Evolutionary conservation across 148 eudicot species (phyloP), one percentile per base, ranked within the genome.

Genomic region (Pharnaceum exiguum): DNA sequence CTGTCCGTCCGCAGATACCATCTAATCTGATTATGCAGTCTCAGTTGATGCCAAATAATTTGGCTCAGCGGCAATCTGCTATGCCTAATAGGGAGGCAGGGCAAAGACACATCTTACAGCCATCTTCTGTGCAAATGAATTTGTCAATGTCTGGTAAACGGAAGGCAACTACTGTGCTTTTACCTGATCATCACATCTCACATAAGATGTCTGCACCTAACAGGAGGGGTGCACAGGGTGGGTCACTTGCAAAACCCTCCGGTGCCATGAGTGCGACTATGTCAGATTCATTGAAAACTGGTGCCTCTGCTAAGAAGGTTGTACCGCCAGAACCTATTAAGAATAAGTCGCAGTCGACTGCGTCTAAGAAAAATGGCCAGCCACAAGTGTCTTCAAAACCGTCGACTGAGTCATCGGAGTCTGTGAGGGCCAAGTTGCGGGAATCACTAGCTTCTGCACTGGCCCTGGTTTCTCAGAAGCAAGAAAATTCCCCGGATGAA

Each of bases 391-490:
- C 78, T 43, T 71, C 84, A 18, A 87, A 81, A 61, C 58, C 38
- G 25, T 77, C 59, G 27, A 38, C 53, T 10, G 90, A 73, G 57
- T 68, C 88, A 27, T 72, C 59, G 39, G 89, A 82, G 55, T 81
- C 87, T 57, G 78, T 88, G n/a, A 79, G 98, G 70, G 79, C 86
- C 35, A 93, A 85, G 73, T 77, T 93, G 88, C 85, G 90, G 61
- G 96, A 93, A 45, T 79, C 94, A 49, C 72, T 93, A 57, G 86
- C 96, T 72, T 70, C 79, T 57, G 90, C 98, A 18, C 71, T 93
- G 58, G 87, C 84, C 44, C 58, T 88, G 70, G 94, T 81, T 59
- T 53, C 57, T 56, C 77, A 71, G 55, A 62, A 56, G 44, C 75
- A 57, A 56, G 79, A 63, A 21, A 65, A 52, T 46, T 28, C 64